These are phyloP conservation scores for Solanum dulcamara DNA, from an alignment of 257 asterid species.

Conservation along the genomic window DNA sequence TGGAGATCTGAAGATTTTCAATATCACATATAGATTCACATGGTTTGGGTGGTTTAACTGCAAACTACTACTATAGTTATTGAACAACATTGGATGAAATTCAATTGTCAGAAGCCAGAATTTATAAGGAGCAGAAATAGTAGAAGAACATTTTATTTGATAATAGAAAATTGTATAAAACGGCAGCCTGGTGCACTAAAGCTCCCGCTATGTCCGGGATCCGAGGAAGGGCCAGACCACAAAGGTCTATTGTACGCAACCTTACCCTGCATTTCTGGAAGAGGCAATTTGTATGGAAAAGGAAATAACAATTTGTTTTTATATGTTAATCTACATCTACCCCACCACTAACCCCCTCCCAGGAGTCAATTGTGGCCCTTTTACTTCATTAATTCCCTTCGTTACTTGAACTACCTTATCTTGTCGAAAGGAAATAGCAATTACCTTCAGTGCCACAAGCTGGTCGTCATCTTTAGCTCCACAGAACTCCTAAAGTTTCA, in stretches of 20 bases:
- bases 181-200: not conserved
- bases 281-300: not conserved
- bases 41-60: not conserved
- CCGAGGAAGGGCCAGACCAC: not conserved
- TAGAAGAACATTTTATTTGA: not conserved
- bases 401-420: not conserved
- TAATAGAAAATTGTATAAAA: not conserved
- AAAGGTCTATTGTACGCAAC: not conserved
- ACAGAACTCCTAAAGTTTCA: conserved; percentile 45
- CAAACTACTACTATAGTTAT: not conserved
- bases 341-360: not conserved
- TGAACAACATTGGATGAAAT: not conserved
- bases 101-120: not conserved
- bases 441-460: conserved; percentile 49
- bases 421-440: not conserved
- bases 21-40: not conserved
- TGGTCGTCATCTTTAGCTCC: conserved; percentile 27
- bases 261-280: not conserved
- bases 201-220: not conserved
- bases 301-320: not conserved
- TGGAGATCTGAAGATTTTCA: not conserved
- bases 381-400: not conserved
- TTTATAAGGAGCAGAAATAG: not conserved
- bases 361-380: not conserved
- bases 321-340: not conserved